Evolutionary conservation across 306 rosid species (phyloP), one percentile per base, ranked within the genome.

Genomic region (Lagenaria siceraria): DNA sequence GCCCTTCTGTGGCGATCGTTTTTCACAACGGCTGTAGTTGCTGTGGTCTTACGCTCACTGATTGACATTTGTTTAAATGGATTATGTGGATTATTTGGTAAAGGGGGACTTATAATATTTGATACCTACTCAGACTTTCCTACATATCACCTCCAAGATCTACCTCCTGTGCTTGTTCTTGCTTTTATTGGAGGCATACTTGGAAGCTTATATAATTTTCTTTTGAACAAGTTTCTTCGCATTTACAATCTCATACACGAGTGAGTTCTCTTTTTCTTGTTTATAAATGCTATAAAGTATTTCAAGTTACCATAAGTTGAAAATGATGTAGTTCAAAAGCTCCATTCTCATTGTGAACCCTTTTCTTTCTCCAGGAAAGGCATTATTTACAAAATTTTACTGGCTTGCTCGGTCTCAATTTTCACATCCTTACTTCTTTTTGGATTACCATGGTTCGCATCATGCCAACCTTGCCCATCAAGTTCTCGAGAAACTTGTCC

Each of bases 1-100:
- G 89, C 97, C 71, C 96, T 95, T 89, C 83, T 95, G 43, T 95
- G 99, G 99, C 90, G 99, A 88, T 85, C 97, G 81, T 95, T 95
- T 87, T 95, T 95, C 80, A 85, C 97, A 18, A 84, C 97, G 38
- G 99, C 99, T 71, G 69, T 87, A 56, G 97, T 92, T 70, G 99
- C 97, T 46, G 83, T 95, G 76, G 83, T 90, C 65, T 91, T 95
- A 71, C 99, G 92, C 42, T 91, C 97, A 76, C 78, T 90, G 53
- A 95, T 92, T 83, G 97, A 90, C 82, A 53, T 95, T 75, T 95
- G 99, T 81, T 81, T 84, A 35, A 90, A 95, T 60, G 97, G 92
- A 43, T 89, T 86, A 78, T 95, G 99, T 51, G 99, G 99, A 42
- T 80, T 92, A 75, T 95, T 95, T 82, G 99, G 99, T 81, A 92